Conservation (phyloP, 352 stramenopile genomes). For the Elongisporangium anandrum region DNA sequence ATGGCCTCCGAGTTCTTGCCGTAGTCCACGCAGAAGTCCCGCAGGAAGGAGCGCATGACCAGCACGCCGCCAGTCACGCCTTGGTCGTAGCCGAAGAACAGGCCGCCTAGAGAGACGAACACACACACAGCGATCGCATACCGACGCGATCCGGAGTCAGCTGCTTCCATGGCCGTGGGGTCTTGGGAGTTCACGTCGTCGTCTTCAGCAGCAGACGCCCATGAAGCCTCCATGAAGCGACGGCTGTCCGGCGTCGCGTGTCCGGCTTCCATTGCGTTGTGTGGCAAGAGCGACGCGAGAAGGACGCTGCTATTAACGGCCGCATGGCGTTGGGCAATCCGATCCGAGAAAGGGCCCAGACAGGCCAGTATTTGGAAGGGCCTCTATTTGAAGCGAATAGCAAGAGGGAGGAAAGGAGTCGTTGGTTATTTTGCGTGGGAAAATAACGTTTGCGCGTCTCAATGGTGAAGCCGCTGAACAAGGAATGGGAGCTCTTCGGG, state of each 20-base stretch:
- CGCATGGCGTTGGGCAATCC: not conserved
- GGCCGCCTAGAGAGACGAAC: constrained; percentile 35
- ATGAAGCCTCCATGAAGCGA: not conserved
- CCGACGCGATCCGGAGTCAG: not conserved
- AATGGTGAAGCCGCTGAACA: constrained; percentile 60
- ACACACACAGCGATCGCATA: constrained; percentile 30
- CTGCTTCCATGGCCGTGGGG: not conserved
- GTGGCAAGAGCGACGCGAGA: too few species aligned
- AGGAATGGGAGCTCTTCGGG: constrained; percentile 70
- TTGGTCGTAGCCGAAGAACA: constrained; percentile 48
- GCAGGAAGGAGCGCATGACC: constrained; percentile 40
- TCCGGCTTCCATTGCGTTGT: not conserved
- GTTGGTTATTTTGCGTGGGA: not conserved
- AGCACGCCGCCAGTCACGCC: constrained; percentile 36
- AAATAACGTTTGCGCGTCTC: not conserved
- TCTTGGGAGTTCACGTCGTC: not conserved
- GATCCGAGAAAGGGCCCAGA: not conserved
- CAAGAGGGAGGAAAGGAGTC: too few species aligned
- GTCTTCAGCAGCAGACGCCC: not conserved
- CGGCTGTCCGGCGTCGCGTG: too few species aligned
- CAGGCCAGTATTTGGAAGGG: not conserved
- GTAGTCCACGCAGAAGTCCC: constrained; percentile 34
- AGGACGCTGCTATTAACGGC: too few species aligned
- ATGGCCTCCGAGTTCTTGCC: constrained; percentile 26
- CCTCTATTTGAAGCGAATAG: not conserved